Percentiles rank a stretch among this genome's conserved stretches.
These are phyloP conservation scores for Biscogniauxia marginata DNA, from an alignment of 2,329 filamentous ascomycete genomes.

Conservation along the genomic window DNA sequence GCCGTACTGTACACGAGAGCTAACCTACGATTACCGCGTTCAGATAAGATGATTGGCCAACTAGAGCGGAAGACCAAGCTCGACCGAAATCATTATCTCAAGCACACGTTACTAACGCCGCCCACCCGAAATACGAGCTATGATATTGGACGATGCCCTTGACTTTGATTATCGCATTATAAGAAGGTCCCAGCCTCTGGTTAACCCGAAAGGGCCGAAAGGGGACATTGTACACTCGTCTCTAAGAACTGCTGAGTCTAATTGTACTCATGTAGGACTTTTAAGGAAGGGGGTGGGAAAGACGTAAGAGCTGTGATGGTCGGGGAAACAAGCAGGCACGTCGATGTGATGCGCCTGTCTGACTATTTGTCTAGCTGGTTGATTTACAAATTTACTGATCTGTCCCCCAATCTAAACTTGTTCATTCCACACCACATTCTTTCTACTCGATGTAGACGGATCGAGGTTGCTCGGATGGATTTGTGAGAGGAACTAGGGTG, in stretches of 20 bases:
- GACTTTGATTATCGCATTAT: too few relatives aligned
- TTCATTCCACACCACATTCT: background rate
- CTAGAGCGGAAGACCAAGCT: conserved; percentile 28
- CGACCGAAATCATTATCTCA: conserved; percentile 28
- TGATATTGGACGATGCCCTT: conserved; percentile 11
- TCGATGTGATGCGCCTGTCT: background rate
- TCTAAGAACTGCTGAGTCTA: too few relatives aligned
- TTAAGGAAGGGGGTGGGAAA: background rate
- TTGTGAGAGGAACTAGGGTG: too few relatives aligned
- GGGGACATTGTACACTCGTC: too few relatives aligned
- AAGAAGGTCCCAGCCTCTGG: too few relatives aligned
- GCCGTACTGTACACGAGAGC: background rate
- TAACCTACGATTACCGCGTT: too few relatives aligned
- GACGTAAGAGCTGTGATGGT: background rate
- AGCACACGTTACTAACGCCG: conserved; percentile 14
- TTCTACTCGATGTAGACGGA: background rate
- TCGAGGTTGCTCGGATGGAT: background rate
- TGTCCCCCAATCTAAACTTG: background rate
- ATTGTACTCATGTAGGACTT: too few relatives aligned
- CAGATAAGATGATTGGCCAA: conserved; percentile 34
- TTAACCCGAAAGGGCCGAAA: too few relatives aligned
- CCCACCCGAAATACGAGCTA: conserved; percentile 11
- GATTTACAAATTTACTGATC: background rate
- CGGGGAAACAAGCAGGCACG: too few relatives aligned
- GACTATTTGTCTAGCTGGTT: background rate